phyloP scores from a whole-genome alignment of 2,329 filamentous ascomycete species.

The Ceratocystis colombiana region DNA sequence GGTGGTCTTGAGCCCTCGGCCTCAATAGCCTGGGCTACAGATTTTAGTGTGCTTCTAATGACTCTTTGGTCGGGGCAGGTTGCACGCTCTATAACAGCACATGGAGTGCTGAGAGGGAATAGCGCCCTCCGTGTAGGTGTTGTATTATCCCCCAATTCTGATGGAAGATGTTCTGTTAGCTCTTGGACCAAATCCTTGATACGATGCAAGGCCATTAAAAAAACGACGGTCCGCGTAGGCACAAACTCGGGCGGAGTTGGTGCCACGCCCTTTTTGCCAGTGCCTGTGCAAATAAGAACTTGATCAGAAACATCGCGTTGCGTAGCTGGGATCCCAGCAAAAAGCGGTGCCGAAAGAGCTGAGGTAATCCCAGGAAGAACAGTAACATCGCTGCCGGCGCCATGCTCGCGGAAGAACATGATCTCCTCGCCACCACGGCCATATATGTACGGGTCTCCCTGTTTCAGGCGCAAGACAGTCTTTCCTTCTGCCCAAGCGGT shows the following conservation, averaged over 20 bases:
- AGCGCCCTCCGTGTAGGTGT: slow-evolving; percentile 31
- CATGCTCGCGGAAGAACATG: slow-evolving; percentile 64
- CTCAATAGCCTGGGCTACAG: slow-evolving; percentile 74
- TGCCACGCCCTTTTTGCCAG: slow-evolving; percentile 75
- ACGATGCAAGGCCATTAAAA: slow-evolving; percentile 89
- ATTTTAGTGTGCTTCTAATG: slow-evolving; percentile 72
- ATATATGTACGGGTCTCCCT: slow-evolving; percentile 94
- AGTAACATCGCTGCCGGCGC: slow-evolving; percentile 51
- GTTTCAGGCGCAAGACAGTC: slow-evolving; percentile 81
- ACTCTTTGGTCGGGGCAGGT: slow-evolving; percentile 91
- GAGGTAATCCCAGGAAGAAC: slow-evolving; percentile 88
- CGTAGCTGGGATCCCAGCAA: slow-evolving; percentile 77
- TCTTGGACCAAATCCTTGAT: slow-evolving; percentile 63
- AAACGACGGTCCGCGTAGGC: slow-evolving; percentile 70
- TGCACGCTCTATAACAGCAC: slow-evolving; percentile 85
- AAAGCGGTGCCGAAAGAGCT: slow-evolving; percentile 75
- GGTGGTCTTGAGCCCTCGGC: slow-evolving; percentile 82
- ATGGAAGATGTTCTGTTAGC: slow-evolving; percentile 42
- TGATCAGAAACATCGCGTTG: slow-evolving; percentile 87
- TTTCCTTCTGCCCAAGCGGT: slow-evolving; percentile 55
- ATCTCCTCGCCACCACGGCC: slow-evolving; percentile 91
- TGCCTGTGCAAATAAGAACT: slow-evolving; percentile 91
- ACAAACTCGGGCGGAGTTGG: slow-evolving; percentile 75
- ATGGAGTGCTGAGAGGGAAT: slow-evolving; percentile 73
- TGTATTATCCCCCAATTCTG: slow-evolving; percentile 31